These are phyloP conservation scores for Graphilbum fragrans DNA, from an alignment of 2,329 filamentous ascomycete species.

Conservation along the genomic window DNA sequence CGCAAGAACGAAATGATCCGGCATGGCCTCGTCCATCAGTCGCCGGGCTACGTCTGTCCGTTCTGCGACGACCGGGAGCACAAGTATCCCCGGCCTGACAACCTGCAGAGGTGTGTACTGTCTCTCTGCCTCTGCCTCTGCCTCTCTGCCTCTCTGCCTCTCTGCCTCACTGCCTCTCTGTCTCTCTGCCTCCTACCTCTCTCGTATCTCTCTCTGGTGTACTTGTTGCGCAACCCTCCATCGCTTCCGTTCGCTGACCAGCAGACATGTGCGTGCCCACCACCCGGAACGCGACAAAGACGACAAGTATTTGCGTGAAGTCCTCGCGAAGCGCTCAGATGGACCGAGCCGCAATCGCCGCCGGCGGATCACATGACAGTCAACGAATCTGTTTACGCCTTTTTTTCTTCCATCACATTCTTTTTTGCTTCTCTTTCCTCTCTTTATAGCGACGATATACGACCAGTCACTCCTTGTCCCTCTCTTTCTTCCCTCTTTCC, in stretches of 20 bases:
- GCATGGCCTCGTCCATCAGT: slow-evolving; percentile 81
- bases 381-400: not conserved
- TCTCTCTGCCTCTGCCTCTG: not conserved
- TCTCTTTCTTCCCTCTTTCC: not conserved
- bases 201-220: no score
- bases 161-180: not conserved
- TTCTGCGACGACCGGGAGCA: slow-evolving; percentile 92
- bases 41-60: slow-evolving; percentile 89
- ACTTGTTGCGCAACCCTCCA: no score
- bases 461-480: not conserved
- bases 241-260: not conserved
- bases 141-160: slow-evolving; percentile 27
- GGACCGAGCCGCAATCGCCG: slow-evolving; percentile 71
- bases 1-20: slow-evolving; percentile 64
- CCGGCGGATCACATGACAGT: slow-evolving; percentile 7
- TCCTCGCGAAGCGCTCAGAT: slow-evolving; percentile 75
- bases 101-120: slow-evolving; percentile 68
- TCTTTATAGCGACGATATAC: slow-evolving; percentile 4
- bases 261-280: slow-evolving; percentile 82
- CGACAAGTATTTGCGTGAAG: slow-evolving; percentile 67
- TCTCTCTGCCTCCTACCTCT: not conserved
- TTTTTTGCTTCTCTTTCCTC: slow-evolving; percentile 6
- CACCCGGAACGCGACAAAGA: slow-evolving; percentile 85
- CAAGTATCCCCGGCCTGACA: slow-evolving; percentile 89
- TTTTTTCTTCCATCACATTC: not conserved